phyloP scores from a whole-genome alignment of 2,329 filamentous ascomycete species.

The Nothomitra cinnamomea region DNA sequence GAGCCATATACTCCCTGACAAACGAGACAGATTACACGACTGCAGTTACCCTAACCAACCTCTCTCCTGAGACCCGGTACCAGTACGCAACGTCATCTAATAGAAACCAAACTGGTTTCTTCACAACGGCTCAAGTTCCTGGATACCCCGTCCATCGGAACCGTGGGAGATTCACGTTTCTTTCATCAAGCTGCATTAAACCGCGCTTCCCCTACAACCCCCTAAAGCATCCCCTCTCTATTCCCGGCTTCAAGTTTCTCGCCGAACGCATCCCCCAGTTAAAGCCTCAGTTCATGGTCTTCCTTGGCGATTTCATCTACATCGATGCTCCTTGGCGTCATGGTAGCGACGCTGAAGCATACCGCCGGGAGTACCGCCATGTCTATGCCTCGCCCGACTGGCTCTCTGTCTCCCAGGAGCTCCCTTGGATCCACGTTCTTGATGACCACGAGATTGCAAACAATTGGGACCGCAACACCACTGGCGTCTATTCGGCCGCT shows the following conservation, averaged over 20 bases:
- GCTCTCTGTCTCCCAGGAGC: constrained; percentile 51
- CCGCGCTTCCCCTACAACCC: constrained; percentile 80
- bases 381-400: constrained; percentile 95
- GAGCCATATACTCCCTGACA: constrained; percentile 45
- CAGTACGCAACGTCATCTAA: constrained; percentile 67
- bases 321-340: constrained; percentile 73
- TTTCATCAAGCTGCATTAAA: constrained; percentile 87
- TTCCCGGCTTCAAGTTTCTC: constrained; percentile 65
- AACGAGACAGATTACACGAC: constrained; percentile 73
- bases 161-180: constrained; percentile 66
- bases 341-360: constrained; percentile 55
- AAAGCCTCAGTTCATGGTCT: constrained; percentile 60
- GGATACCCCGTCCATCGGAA: constrained; percentile 44
- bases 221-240: constrained; percentile 62
- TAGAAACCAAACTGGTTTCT: constrained; percentile 59
- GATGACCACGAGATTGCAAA: constrained; percentile 96
- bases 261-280: constrained; percentile 55
- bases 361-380: constrained; percentile 81
- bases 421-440: constrained; percentile 96
- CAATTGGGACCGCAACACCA: constrained; percentile 74
- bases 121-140: constrained; percentile 56
- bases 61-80: constrained; percentile 57
- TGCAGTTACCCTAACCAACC: constrained; percentile 46
- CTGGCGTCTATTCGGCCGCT: constrained; percentile 62
- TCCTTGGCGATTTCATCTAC: constrained; percentile 79